Evolutionary conservation across 768 basidiomycete genomes (phyloP).

Genomic region (Heimioporus sp.): DNA sequence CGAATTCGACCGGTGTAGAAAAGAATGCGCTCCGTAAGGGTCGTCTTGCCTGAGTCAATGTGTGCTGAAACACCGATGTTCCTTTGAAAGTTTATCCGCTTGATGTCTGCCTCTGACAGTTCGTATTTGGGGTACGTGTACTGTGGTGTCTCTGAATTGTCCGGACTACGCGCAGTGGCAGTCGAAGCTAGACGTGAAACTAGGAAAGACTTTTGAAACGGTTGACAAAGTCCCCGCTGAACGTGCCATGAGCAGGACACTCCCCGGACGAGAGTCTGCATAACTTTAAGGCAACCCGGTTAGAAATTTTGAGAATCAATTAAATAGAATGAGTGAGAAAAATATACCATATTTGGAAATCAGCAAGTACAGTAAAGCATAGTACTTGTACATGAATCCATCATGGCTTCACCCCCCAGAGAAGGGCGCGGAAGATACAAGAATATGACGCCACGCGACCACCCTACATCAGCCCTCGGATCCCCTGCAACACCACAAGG

Average conservation of each 20-base stretch:
- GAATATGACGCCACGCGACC: slow-evolving; percentile 72
- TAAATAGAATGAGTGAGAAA: slow-evolving; percentile 2
- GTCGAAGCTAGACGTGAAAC: slow-evolving; percentile 43
- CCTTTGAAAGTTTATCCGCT: slow-evolving; percentile 70
- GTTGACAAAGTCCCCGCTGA: slow-evolving; percentile 16
- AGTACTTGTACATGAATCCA: slow-evolving; percentile 44
- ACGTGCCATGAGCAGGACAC: slow-evolving; percentile 25
- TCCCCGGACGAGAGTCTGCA: slow-evolving; percentile 27
- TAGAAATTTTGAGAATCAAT: slow-evolving; percentile 6
- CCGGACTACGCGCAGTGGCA: slow-evolving; percentile 29
- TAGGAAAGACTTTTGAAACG: neutral
- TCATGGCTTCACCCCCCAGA: slow-evolving; percentile 88
- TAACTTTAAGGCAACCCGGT: slow-evolving; percentile 7
- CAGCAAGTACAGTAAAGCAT: no score
- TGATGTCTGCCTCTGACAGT: slow-evolving; percentile 63
- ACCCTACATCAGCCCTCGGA: slow-evolving; percentile 43
- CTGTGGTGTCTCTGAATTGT: slow-evolving; percentile 13
- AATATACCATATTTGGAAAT: neutral
- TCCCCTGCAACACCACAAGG: slow-evolving; percentile 42
- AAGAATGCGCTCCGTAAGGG: slow-evolving; percentile 91
- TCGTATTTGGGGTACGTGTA: slow-evolving; percentile 36
- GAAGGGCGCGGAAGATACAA: slow-evolving; percentile 76
- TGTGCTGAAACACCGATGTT: slow-evolving; percentile 97
- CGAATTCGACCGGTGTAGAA: slow-evolving; percentile 95
- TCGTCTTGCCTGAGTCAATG: slow-evolving; percentile 98